A percentile compares a stretch with the other conserved stretches of the same genome.
Conservation (phyloP, 768 basidiomycete species). For the Boletus huronensis region DNA sequence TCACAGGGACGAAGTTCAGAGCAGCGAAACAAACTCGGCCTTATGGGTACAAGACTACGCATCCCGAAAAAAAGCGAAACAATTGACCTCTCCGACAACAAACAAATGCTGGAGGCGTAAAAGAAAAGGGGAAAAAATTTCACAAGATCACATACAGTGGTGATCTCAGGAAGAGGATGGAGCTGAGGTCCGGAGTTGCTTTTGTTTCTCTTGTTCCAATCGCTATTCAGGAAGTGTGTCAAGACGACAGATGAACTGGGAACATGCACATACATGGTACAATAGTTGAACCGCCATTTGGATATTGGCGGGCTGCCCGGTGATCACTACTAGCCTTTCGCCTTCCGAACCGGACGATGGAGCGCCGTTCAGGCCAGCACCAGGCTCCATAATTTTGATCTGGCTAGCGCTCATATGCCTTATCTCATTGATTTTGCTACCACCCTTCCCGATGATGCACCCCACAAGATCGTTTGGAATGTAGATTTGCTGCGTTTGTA, state of each 20-base stretch:
- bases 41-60: slow-evolving; percentile 11
- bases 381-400: slow-evolving; percentile 99
- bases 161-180: slow-evolving; percentile 28
- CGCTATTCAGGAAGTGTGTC: slow-evolving; percentile 45
- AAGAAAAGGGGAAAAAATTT: neutral
- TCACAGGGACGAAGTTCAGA: neutral
- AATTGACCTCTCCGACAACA: slow-evolving; percentile 2
- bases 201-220: slow-evolving; percentile 86
- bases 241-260: slow-evolving; percentile 3
- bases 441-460: slow-evolving; percentile 97
- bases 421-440: slow-evolving; percentile 98
- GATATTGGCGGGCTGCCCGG: slow-evolving; percentile 91
- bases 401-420: slow-evolving; percentile 92
- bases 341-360: slow-evolving; percentile 76
- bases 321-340: slow-evolving; percentile 93
- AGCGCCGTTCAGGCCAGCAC: slow-evolving; percentile 71
- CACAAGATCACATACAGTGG: neutral
- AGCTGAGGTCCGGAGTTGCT: slow-evolving; percentile 52
- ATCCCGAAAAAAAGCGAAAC: slow-evolving; percentile 4
- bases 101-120: neutral
- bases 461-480: slow-evolving; percentile 98
- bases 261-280: slow-evolving; percentile 61
- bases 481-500: slow-evolving; percentile 97
- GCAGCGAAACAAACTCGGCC: neutral
- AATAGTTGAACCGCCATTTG: slow-evolving; percentile 94